A percentile compares a stretch with the other conserved stretches of the same genome.
These are phyloP conservation scores for Pholiota conissans DNA, from an alignment of 768 basidiomycete species.

Conservation along the genomic window DNA sequence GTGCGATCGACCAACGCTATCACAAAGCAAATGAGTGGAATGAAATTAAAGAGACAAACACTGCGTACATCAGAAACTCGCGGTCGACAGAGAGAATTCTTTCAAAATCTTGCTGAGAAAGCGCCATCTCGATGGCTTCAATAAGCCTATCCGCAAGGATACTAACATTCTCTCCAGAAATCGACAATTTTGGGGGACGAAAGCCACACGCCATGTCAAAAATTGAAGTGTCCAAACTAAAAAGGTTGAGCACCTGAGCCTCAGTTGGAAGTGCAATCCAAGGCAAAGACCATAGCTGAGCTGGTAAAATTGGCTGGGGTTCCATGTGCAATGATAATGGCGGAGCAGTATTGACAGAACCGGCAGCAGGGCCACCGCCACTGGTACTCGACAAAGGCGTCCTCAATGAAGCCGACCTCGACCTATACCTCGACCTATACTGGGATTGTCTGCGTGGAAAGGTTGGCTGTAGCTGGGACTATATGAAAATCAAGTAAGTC, in stretches of 20 bases:
- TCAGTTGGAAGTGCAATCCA: background rate
- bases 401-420: too few relatives aligned
- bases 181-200: background rate
- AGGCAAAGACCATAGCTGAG: background rate
- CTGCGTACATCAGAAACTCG: background rate
- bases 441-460: too few relatives aligned
- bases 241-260: background rate
- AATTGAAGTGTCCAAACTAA: background rate
- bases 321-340: too few relatives aligned
- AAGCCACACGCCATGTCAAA: background rate
- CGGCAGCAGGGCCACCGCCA: too few relatives aligned
- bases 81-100: background rate
- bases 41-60: background rate
- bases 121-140: background rate
- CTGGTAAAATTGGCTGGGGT: too few relatives aligned
- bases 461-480: too few relatives aligned
- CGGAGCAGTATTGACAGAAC: background rate
- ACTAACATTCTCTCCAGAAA: background rate
- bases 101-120: background rate
- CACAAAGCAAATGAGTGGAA: too few relatives aligned
- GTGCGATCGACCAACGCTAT: too few relatives aligned
- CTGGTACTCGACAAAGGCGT: too few relatives aligned
- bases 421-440: too few relatives aligned
- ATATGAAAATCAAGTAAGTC: too few relatives aligned
- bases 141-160: background rate